These are phyloP conservation scores for Pistacia integerrima DNA, from an alignment of 345 rosid species.

Conservation along the genomic window DNA sequence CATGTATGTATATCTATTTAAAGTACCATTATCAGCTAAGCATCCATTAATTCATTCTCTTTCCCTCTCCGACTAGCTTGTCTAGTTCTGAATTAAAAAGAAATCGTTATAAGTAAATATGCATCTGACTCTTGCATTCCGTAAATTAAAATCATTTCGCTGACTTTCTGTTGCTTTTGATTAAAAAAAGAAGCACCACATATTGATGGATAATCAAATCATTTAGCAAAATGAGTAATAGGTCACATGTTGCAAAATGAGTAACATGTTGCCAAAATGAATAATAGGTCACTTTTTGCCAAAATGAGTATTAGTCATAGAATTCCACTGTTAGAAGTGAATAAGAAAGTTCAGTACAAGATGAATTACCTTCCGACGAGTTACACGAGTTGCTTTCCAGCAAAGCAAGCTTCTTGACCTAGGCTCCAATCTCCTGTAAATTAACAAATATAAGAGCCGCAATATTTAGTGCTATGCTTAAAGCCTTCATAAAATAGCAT, in stretches of 20 bases:
- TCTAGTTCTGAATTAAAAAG: background rate
- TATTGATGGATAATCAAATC: too few relatives aligned
- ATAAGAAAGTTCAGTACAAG: background rate
- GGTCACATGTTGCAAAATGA: background rate
- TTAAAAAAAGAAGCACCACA: background rate
- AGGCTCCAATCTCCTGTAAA: conserved; percentile 86
- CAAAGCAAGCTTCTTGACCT: conserved; percentile 85
- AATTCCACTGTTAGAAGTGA: background rate
- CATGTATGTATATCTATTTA: background rate
- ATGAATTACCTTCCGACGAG: conserved; percentile 69
- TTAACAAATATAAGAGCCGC: conserved; percentile 14
- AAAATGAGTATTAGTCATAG: background rate
- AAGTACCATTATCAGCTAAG: background rate
- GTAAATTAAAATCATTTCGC: background rate
- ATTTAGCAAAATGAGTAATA: too few relatives aligned
- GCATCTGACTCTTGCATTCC: background rate
- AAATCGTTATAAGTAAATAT: background rate
- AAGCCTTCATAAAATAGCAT: background rate
- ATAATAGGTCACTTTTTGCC: background rate
- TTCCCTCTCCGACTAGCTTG: too few relatives aligned
- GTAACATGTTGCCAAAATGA: background rate
- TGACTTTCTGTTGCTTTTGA: background rate
- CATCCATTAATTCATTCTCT: background rate
- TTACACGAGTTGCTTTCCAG: conserved; percentile 75
- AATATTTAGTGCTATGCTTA: background rate